Base-by-base conservation (phyloP, 2,329 filamentous ascomycete genomes). In the Waltergamsia citrina region DNA sequence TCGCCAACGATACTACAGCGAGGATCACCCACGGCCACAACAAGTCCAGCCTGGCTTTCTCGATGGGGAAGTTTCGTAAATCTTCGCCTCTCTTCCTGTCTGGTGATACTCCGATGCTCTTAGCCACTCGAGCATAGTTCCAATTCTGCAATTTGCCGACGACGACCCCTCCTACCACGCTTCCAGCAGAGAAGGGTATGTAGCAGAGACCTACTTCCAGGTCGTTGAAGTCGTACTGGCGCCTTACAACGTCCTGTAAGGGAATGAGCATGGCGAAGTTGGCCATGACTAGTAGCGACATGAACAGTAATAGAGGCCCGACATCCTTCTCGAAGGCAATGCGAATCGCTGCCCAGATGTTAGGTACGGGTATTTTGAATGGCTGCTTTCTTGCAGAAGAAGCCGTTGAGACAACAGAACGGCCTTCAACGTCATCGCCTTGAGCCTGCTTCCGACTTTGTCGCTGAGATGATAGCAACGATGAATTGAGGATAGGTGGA, bases 121-220 rank as follows among this genome's bases (percentile, higher is more conserved):
- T 49, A 3, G 74, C 72, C 26, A 71, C 59, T 8, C 73, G 65
- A 0, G 62, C 57, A 45, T 75, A 83, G 47, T 78, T 76, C 59
- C 65, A 69, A 50, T 83, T 75, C 6, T 81, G 58, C 4, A 78
- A 43, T 27, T 61, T 60, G 10, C 78, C 72, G 1, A 55, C 50
- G 1, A 52, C 40, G 12, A 56, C 32, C 3, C 55, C 48, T 5
- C 59, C 55, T 2, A 57, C n/a, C 12, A 59, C 48, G 19, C 54
- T 55, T 4, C 60, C 62, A 6, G 45, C 39, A 3, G 54, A 52
- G 37, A 56, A 56, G 7, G 62, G 59, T 7, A 62, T 50, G 41
- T 56, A 62, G 46, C 51, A 56, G 4, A 62, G 46, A n/a, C 67
- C 67, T 3, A 71, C 53, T 19, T 62, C 58, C 12, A 53, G 38